These are phyloP conservation scores for Wallemia mellicola DNA, from an alignment of 1,284 basidiomycete species.

Conservation along the genomic window DNA sequence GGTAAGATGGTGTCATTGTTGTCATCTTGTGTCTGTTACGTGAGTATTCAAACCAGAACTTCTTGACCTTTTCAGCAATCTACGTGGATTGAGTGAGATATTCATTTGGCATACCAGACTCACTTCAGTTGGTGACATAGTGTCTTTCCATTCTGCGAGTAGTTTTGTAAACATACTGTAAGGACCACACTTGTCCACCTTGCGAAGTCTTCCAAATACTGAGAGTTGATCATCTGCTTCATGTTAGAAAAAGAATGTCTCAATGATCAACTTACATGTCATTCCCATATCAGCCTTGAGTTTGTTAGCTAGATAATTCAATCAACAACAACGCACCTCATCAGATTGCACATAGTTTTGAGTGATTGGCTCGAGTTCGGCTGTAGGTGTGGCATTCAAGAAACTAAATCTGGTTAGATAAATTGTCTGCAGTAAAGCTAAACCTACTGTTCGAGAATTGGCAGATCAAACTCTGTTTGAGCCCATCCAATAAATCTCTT, in stretches of 20 bases:
- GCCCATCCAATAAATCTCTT: constrained; percentile 85
- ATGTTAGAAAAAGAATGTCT: background rate
- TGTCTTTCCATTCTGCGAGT: constrained; percentile 57
- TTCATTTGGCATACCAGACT: constrained; percentile 5
- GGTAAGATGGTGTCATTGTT: constrained; percentile 81
- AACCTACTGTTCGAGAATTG: constrained; percentile 40
- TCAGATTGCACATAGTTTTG: constrained; percentile 82
- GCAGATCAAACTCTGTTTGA: constrained; percentile 43
- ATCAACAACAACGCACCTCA: constrained; percentile 26
- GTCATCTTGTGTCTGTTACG: constrained; percentile 99
- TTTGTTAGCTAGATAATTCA: background rate
- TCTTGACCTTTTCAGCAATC: constrained; percentile 91
- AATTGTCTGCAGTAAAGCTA: background rate
- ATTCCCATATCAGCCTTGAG: constrained; percentile 85
- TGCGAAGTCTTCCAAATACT: constrained; percentile 69
- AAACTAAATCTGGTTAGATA: constrained; percentile 26
- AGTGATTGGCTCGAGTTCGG: constrained; percentile 85
- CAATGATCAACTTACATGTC: constrained; percentile 27
- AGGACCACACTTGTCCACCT: constrained; percentile 88
- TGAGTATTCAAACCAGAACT: constrained; percentile 90
- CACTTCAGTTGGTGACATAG: constrained; percentile 46
- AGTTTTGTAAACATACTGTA: constrained; percentile 90
- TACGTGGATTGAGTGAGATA: constrained; percentile 13
- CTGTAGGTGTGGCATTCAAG: constrained; percentile 67
- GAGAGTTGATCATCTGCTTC: constrained; percentile 51